Percentiles rank a stretch among this genome's conserved stretches.
phyloP scores from a whole-genome alignment of 768 basidiomycete genomes.

The Trametes punicea region DNA sequence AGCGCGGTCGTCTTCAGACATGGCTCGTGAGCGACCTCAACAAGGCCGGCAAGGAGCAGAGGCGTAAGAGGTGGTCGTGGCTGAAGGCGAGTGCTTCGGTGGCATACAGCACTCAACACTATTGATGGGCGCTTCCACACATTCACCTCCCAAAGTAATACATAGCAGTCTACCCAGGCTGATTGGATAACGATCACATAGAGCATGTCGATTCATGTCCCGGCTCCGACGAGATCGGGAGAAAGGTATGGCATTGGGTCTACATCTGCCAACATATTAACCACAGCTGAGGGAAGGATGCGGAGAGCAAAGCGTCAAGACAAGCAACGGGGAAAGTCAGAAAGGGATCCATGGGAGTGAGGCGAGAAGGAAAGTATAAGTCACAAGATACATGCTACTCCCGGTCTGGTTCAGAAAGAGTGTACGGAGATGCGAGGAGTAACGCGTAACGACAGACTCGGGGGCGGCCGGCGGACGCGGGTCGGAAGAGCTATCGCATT shows the following conservation, averaged over 20 bases:
- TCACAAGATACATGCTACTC: constrained; percentile 31
- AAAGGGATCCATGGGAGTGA: constrained; percentile 28
- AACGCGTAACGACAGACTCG: constrained; percentile 61
- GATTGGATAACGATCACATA: too few relatives aligned
- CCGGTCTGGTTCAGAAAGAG: constrained; percentile 27
- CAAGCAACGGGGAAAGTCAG: constrained; percentile 33
- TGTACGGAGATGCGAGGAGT: constrained; percentile 38
- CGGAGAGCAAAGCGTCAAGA: constrained; percentile 20
- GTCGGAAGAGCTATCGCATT: constrained; percentile 51
- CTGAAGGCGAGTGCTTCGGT: constrained; percentile 1
- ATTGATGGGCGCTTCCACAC: not conserved
- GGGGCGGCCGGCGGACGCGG: constrained; percentile 45
- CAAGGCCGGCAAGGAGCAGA: not conserved
- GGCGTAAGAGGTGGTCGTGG: not conserved
- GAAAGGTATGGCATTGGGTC: constrained; percentile 8
- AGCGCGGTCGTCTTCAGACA: constrained; percentile 72
- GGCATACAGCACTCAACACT: constrained; percentile 1
- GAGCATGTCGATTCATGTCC: not conserved
- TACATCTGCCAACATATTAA: constrained; percentile 17
- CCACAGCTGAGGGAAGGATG: constrained; percentile 9
- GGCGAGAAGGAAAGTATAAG: constrained; percentile 36
- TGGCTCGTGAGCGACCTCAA: not conserved
- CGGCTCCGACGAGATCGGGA: not conserved
- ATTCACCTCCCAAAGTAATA: not conserved
- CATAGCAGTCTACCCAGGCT: too few relatives aligned